Evolutionary conservation across 129 eudicot genomes (phyloP), one percentile per base, ranked within the genome.

Genomic region (Helichrysum umbraculigerum): DNA sequence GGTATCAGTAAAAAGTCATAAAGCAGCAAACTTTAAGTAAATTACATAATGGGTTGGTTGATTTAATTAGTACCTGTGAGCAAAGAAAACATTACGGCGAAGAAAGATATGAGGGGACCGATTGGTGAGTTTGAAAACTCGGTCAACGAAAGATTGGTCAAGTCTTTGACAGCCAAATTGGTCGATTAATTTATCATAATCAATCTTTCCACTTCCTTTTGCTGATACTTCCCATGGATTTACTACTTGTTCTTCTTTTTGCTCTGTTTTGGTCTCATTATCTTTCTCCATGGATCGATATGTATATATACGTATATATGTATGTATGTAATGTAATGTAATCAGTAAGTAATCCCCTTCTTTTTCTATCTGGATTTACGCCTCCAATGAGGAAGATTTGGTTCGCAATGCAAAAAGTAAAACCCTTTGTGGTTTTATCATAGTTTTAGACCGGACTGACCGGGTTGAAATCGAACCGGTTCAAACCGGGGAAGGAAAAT

Each of bases 61-160:
- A 5, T 37, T 33, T 6, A 41, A 30, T 11, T 71, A 70, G 56
- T 54, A 88, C 89, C 97, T 80, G 87, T 93, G 98, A 74, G 97
- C 98, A 70, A 93, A 93, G 81, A 93, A 93, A 52, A 93, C 97
- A 64, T 92, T 87, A 33, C 98, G 96, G 77, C 97, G 97, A 74
- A 93, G 90, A 75, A 93, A 93, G 58, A 93, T 88, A 70, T 93
- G 98, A 35, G 98, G 87, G 7, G 89, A 77, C 5, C 89, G 92
- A 71, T 73, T 52, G 19, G 98, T 90, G 78, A 93, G 97, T 58
- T 89, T 86, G 9, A 72, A 80, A 25, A 90, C 96, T 11, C 97
- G 89, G 57, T 90, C 96, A 17, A 87, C 74, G 10, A 82, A 61
- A 32, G 96, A 68, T 15, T 87, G 69, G 56, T 93, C 96, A 29